These are phyloP conservation scores for Cryphonectria parasitica DNA, from an alignment of 2,329 filamentous ascomycete species.

Conservation along the genomic window DNA sequence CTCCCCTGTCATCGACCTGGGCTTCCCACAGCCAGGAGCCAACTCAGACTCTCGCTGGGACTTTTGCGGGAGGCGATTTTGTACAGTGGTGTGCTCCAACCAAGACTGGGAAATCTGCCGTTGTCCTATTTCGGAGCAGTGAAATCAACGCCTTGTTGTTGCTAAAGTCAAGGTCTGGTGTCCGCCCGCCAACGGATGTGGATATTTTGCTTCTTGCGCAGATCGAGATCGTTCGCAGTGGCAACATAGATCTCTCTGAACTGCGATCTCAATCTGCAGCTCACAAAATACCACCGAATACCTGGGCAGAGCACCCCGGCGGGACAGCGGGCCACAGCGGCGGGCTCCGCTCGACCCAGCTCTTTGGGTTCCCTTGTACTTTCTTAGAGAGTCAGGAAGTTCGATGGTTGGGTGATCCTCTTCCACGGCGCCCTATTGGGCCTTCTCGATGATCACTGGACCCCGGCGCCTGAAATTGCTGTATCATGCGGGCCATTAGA, in stretches of 20 bases:
- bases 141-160: neutral
- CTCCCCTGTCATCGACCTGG: neutral
- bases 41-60: neutral
- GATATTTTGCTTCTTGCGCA: neutral
- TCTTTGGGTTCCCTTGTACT: slow-evolving; percentile 21
- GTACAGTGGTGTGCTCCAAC: neutral
- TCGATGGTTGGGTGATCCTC: neutral
- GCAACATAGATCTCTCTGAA: neutral
- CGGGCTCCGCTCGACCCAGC: slow-evolving; percentile 25
- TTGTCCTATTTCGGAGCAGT: neutral
- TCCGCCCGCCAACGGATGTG: neutral
- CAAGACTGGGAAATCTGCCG: neutral
- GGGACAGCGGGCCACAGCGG: slow-evolving; percentile 15
- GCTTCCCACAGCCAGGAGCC: neutral
- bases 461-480: neutral
- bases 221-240: neutral
- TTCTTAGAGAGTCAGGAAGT: slow-evolving; percentile 7
- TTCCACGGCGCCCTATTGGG: neutral
- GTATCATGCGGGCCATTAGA: neutral
- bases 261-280: neutral
- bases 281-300: neutral
- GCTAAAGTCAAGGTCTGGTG: neutral
- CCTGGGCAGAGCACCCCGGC: neutral
- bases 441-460: neutral
- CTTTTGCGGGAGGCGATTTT: neutral